Percentiles rank a stretch among this genome's conserved stretches.
Evolutionary conservation across 352 stramenopile species (phyloP).

Genomic region (Phytophthora meadii): DNA sequence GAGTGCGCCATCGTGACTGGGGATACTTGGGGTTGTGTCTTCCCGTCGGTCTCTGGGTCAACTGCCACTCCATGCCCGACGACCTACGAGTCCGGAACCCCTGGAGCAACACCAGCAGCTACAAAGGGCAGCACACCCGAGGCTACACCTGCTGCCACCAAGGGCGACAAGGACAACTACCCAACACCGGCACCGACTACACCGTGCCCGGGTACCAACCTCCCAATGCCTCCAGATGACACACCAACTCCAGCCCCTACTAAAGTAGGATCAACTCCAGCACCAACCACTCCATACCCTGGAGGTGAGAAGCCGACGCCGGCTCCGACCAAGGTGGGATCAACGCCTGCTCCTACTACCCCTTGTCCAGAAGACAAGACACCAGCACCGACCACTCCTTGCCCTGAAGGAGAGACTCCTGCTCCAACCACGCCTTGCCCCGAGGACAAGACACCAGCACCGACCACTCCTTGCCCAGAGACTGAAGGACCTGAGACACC

Average conservation of each 20-base stretch:
- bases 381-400: neutral
- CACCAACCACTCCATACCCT: neutral
- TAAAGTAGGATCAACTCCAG: neutral
- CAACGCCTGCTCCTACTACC: neutral
- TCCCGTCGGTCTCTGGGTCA: neutral
- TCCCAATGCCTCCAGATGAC: neutral
- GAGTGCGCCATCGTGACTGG: constrained; percentile 1
- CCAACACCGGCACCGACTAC: neutral
- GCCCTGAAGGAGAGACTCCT: neutral
- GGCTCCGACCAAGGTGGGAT: neutral
- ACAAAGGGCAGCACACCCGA: neutral
- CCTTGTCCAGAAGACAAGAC: constrained; percentile 1
- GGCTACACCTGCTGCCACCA: neutral
- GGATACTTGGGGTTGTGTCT: neutral
- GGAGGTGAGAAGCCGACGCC: neutral
- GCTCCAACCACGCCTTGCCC: neutral
- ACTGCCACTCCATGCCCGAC: neutral
- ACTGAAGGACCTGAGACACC: neutral
- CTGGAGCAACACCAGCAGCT: neutral
- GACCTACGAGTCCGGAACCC: neutral
- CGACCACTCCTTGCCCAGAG: neutral
- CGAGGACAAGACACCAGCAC: neutral
- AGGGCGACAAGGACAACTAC: constrained; percentile 1
- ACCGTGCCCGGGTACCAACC: neutral
- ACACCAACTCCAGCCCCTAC: neutral